Evolutionary conservation across 2,329 filamentous ascomycete species (phyloP), one percentile per base, ranked within the genome.

Genomic region (Acarospora socialis): DNA sequence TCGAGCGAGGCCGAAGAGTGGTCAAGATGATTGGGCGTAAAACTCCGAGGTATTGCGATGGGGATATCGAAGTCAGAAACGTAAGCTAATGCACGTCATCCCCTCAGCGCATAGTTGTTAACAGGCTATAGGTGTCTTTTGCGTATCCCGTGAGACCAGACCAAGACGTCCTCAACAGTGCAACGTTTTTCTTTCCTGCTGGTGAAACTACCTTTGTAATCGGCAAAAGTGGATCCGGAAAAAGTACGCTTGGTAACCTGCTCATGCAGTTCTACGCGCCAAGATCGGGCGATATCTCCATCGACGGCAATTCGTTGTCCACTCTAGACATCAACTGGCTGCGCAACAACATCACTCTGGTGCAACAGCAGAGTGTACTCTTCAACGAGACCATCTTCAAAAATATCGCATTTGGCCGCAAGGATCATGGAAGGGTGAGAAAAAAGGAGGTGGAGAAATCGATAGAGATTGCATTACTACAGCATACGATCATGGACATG

Each of bases 181-280:
- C 70, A 0, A 74, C 65, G 0, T 66, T 94, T 38, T 68, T 65
- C 41, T 87, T 95, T 35, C 69, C 74, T 0, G 65, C 77, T 0
- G 77, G 80, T 0, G 64, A 80, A 39, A 73, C 77, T 3, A 82
- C 75, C 0, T 94, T 90, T 46, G 63, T 95, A 2, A 71, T 94
- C 30, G 90, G 87, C 0, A 70, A 68, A 45, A 93, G 83, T 46
- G 90, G 90, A 0, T 93, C 82, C 2, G 87, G 87, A 0, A 95
- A 95, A 53, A 93, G 83, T 44, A 95, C 87, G 0, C 49, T 95
- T 1, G 76, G 78, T 1, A 83, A 82, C 47, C 63, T 95, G 1
- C 63, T 95, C 1, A 64, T 84, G 30, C 71, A 76, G 8, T 80
- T 92, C 44, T 93, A 94, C 47, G 60, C 70, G 5, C 71, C 81